phyloP scores from a whole-genome alignment of 192 early-diverging fungal genomes.

The Podila clonocystis region DNA sequence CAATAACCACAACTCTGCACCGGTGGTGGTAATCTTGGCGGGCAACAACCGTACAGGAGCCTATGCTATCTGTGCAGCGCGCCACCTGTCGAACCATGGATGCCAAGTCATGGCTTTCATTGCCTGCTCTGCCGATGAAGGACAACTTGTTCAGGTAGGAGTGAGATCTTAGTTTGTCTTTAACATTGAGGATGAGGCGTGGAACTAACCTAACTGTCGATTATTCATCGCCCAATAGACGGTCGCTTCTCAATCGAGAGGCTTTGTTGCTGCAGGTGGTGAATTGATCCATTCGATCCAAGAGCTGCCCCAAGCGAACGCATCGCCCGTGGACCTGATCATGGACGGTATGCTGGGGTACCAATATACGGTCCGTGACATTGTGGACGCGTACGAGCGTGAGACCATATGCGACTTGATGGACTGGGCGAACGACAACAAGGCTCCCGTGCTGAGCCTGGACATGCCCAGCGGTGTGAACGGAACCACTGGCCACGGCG shows the following conservation, averaged over 20 bases:
- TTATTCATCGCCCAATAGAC: conserved; percentile 1
- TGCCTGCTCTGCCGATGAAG: conserved; percentile 50
- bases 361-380: conserved; percentile 64
- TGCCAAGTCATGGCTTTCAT: conserved; percentile 70
- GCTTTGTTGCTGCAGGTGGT: conserved; percentile 60
- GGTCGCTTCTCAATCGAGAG: conserved; percentile 34
- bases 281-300: conserved; percentile 47
- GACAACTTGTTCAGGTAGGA: conserved; percentile 59
- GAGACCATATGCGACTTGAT: conserved; percentile 67
- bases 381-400: conserved; percentile 54
- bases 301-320: conserved; percentile 67
- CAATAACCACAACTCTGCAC: conserved; percentile 79
- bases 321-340: conserved; percentile 72
- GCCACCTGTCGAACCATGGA: conserved; percentile 84
- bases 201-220: background rate
- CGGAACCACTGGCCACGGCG: conserved; percentile 49
- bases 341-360: conserved; percentile 77
- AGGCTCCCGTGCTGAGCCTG: conserved; percentile 70
- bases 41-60: conserved; percentile 82
- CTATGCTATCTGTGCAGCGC: conserved; percentile 74
- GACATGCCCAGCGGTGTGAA: conserved; percentile 78
- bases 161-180: background rate
- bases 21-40: conserved; percentile 74
- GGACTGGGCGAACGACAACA: conserved; percentile 75
- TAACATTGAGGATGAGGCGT: background rate